Evolutionary conservation across 495 filamentous ascomycete genomes (phyloP), one percentile per base, ranked within the genome.

Genomic region (Amphirosellinia nigrospora): DNA sequence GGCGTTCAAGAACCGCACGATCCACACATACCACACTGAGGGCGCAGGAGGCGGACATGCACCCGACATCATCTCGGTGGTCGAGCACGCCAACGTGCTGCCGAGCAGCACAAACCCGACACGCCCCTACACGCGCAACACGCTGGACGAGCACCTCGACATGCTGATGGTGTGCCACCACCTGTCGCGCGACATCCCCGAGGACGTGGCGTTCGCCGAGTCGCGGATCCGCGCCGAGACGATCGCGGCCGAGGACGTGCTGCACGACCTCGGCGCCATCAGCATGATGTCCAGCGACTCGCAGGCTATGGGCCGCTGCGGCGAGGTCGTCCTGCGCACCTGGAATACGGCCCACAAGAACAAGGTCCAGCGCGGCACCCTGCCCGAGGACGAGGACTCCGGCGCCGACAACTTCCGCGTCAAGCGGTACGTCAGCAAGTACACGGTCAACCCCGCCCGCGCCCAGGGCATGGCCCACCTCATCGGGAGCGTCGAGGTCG

Each of bases 131-230:
- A 99, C 96, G 11, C 79, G 83, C 48, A 99, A 99, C 82, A 99
- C 96, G 4, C 87, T 98, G 0, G 96, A 98, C 70, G 96, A 99
- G 82, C 96, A 99, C 81, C 88, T 98, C 1, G 96, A 98, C 79
- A 99, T 99, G 96, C 80, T 99, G 41, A 98, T 98, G 96, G 93
- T 97, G 32, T 99, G 96, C 87, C 96, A 99, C 77, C 96, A 99
- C 77, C 82, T 98, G 23, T 92, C 88, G 56, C 93, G 91, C 80
- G 89, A 96, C 76, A 98, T 98, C 68, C 93, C 94, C 66, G 96
- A 99, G 79, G 96, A 99, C 78, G 92, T 98, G 19, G 93, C 94
- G 1, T 99, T 99, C 73, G 96, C 96, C 48, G 96, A 99, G 81
- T 93, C 90, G 59, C 93, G 96, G 23, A 99, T 99, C 78, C 89